Base-by-base conservation (phyloP, 257 asterid species). In the Gynochthodes officinalis region DNA sequence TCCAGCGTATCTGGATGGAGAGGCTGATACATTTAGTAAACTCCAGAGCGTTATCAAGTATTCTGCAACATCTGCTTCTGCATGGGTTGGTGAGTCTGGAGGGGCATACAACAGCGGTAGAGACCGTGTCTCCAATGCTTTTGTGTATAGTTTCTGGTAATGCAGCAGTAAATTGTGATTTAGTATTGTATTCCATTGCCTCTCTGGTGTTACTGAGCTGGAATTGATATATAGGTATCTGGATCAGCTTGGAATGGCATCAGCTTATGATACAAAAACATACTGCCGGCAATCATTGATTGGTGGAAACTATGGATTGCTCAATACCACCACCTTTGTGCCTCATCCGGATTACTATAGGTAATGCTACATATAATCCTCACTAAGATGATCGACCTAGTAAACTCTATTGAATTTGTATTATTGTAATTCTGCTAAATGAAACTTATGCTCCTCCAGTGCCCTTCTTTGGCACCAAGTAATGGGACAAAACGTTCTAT, bases 271-370 rank as follows among this genome's bases (percentile, higher is more conserved):
- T 74, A 88, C 96, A 0, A 90, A 89, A 72, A 79, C 96, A 7
- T 90, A 90, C 68, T 90, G 97, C 82, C 82, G 98, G 72, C 97
- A 90, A 73, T 39, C 98, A 1, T 59, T 93, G 67, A 85, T 89
- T 25, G 98, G 98, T 8, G 97, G 98, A 71, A 86, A 93, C 86
- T 93, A 93, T 39, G 98, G 98, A 66, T 84, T 93, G 40, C 93
- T 90, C 59, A 85, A 89, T 73, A 87, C 88, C 21, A 87, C 90
- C 58, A 84, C 89, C 35, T 92, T 87, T 79, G 66, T 48, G 33
- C 97, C 98, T 10, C 90, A 90, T 86, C 96, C 97, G 37, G 98
- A 90, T 78, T 90, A 88, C 87, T 92, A 92, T 82, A 88, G 97
- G 97, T 89, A n/a, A 76, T 64, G 7, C 5, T 42, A 9, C 10